A percentile compares a stretch with the other conserved stretches of the same genome.
Conservation (phyloP, 2,329 filamentous ascomycete genomes). For the Phaeosphaeria sp. region DNA sequence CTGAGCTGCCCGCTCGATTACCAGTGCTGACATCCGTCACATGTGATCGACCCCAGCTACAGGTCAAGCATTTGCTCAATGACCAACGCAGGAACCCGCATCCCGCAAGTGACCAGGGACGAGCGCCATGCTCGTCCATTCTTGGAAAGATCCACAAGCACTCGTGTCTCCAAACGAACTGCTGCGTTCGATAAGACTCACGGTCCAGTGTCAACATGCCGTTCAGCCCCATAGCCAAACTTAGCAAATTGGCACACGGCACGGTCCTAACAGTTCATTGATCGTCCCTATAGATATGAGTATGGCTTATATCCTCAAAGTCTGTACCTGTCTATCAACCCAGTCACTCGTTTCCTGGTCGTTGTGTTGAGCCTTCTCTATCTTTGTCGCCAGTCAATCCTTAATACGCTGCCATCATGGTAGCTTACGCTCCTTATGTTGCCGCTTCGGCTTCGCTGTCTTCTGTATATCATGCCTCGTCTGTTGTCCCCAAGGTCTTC, state of each 20-base stretch:
- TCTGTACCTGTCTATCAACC: not conserved
- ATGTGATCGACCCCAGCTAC: not conserved
- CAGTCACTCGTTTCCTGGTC: slow-evolving; percentile 21
- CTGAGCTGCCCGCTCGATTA: not conserved
- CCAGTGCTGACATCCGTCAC: not conserved
- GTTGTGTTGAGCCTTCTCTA: slow-evolving; percentile 8
- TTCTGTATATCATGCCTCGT: slow-evolving; percentile 17
- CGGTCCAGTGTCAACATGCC: slow-evolving; percentile 1
- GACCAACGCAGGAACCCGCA: slow-evolving; percentile 8
- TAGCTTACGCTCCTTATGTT: slow-evolving; percentile 36
- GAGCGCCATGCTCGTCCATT: not conserved
- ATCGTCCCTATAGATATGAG: slow-evolving; percentile 15
- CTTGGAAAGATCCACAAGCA: slow-evolving; percentile 1
- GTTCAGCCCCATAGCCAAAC: slow-evolving; percentile 7
- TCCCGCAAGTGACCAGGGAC: not conserved
- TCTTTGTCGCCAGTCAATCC: slow-evolving; percentile 5
- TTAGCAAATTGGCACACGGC: slow-evolving; percentile 9
- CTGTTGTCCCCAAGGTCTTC: slow-evolving; percentile 12
- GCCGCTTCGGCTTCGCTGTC: slow-evolving; percentile 30
- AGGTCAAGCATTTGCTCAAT: not conserved
- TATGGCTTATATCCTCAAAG: not conserved
- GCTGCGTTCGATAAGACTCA: slow-evolving; percentile 1
- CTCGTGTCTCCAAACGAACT: slow-evolving; percentile 1
- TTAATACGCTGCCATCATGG: slow-evolving; percentile 28
- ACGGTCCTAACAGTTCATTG: not conserved